These are phyloP conservation scores for Cryptosporidium parvum DNA, from an alignment of 169 alveolate species.

Conservation along the genomic window DNA sequence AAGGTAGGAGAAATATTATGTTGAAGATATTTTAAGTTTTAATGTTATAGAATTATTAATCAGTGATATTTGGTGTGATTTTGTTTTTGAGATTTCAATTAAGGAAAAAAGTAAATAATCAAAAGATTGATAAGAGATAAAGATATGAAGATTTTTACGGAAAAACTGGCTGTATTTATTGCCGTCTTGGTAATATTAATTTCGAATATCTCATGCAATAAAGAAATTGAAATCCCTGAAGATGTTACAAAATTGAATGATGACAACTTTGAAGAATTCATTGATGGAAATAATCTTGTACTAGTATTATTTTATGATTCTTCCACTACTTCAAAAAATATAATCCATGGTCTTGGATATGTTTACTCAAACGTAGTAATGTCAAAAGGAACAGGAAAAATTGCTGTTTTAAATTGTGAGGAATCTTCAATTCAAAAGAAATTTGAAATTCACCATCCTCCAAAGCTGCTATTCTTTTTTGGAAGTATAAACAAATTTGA, in stretches of 20 bases:
- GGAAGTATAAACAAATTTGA: neutral
- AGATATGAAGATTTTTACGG: neutral
- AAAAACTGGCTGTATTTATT: neutral
- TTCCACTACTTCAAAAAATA: neutral
- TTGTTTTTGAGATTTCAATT: neutral
- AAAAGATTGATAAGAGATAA: neutral
- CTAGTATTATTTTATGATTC: slow-evolving; percentile 45
- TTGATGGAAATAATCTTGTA: neutral
- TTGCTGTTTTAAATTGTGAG: neutral
- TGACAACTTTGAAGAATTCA: slow-evolving; percentile 19
- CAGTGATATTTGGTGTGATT: neutral
- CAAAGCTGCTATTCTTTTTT: slow-evolving; percentile 23
- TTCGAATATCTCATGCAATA: neutral
- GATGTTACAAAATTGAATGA: slow-evolving; percentile 5
- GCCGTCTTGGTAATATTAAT: neutral
- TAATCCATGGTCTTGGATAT: slow-evolving; percentile 12
- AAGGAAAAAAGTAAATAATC: neutral
- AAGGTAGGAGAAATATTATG: neutral
- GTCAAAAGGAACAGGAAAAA: slow-evolving; percentile 34
- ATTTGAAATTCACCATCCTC: neutral
- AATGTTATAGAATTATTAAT: neutral
- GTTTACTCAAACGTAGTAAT: slow-evolving; percentile 4
- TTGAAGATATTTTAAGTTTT: neutral
- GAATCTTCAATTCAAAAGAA: neutral
- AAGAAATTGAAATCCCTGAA: slow-evolving; percentile 1